Evolutionary conservation across 1,139 yeast genomes (phyloP), one percentile per base, ranked within the genome.

Genomic region (Candida sanyaensis): DNA sequence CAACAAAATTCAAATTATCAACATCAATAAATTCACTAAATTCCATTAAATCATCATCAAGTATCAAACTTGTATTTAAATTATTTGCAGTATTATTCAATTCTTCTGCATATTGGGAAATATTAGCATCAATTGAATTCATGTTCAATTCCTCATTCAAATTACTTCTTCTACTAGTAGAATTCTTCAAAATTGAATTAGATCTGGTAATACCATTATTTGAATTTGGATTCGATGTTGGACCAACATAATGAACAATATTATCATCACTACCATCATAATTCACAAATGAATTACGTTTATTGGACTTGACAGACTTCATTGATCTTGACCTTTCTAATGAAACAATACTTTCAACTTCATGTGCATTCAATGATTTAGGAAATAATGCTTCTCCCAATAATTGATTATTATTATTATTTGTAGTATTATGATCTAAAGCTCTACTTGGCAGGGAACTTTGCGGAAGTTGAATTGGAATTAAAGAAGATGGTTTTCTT

Each of bases 351-450:
- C 88, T 83, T 55, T 85, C 89, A 12, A 87, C 88, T 61, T 87
- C 96, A 47, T 78, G 82, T 0, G 80, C 73, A 52, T 77, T 84
- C 41, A 87, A 69, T 3, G 82, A 78, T 59, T 84, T 86, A 0
- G 95, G 96, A 62, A 87, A 87, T 37, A 86, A 66, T 0, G 84
- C 80, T 50, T 86, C 92, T 10, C 93, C 92, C 26, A 69, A 55
- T 40, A 75, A 45, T 41, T 41, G 53, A 13, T 42, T 28, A 32
- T 26, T 42, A 13, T 37, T 37, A 4, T 9, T 11, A 17, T 6
- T 34, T n/a, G n/a, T n/a, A 34, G 10, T 10, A 21, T 26, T 26
- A 26, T 26, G 39, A 5, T 36, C 39, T 6, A 27, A 29, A 13
- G 6, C 9, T 27, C 31, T 37, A 27, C 32, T 12, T 12, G 31